Base-by-base conservation (phyloP, 1,139 yeast species). In the Eremothecium coryli region DNA sequence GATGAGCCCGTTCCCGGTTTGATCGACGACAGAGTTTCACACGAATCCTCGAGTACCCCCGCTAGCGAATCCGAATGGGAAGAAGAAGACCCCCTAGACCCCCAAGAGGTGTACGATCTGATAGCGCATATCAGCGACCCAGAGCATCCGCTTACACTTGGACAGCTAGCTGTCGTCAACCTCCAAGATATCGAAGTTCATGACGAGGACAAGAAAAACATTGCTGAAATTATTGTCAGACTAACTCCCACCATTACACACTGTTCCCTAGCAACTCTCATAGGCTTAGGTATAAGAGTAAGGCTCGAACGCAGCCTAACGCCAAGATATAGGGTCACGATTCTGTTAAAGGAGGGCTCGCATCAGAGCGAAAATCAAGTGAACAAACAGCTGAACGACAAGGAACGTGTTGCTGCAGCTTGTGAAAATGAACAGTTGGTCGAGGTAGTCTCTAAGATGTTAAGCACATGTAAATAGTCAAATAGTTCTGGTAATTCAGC, bases 231-330 rank as follows among this genome's bases (percentile, higher is more conserved):
- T 0, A 55, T 74, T 16, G 85, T 93, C 24, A 76, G 73, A 48
- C 88, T 93, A 44, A 93, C 99, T 0, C 99, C 99, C 0, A 93
- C 99, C 0, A 90, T 93, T 48, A 90, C 98, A 1, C 99, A 93
- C 56, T 93, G 99, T 54, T 84, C 95, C 1, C 66, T 93, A 43
- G 98, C 98, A 1, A 93, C 98, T 0, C 71, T 93, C 38, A 90
- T 93, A 41, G 99, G 99, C 0, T 68, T 93, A 24, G 98, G 98
- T 0, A 84, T 93, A 37, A 66, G 97, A 35, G 98, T 93, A 1
- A 67, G 99, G 22, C 65, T 93, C 37, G 96, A 90, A 45, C 65
- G 99, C 48, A 75, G 94, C 42, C 67, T 90, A 29, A 95, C 97
- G 2, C 76, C 88, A 5, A 66, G 95, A 36, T 90, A 73, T 63